A percentile compares a stretch with the other conserved stretches of the same genome.
These are phyloP conservation scores for Cryoendolithus antarcticus DNA, from an alignment of 2,329 filamentous ascomycete genomes.

Conservation along the genomic window DNA sequence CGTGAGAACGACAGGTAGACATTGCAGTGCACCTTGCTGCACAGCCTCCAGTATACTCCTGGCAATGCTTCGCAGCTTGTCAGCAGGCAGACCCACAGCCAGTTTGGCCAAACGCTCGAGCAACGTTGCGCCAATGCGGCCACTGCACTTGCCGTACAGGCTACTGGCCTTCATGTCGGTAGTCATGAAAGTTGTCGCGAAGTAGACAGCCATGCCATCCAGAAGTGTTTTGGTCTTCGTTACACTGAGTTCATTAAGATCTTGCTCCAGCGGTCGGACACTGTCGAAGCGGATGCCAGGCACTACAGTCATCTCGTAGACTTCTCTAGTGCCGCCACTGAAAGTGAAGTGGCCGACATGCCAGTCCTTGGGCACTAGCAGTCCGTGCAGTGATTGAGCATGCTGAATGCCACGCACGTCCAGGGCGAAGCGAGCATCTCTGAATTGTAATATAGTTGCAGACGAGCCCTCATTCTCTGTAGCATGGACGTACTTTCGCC, in stretches of 20 bases:
- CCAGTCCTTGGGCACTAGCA: not conserved
- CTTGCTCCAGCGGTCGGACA: not conserved
- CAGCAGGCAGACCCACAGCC: not conserved
- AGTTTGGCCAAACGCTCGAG: not conserved
- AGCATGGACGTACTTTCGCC: not conserved
- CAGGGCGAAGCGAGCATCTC: not conserved
- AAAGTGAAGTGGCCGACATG: not conserved
- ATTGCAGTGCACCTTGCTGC: conserved; percentile 3
- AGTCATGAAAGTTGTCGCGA: not conserved
- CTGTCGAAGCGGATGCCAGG: not conserved
- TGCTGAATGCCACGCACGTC: not conserved
- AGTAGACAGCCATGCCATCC: not conserved
- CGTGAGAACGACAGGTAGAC: conserved; percentile 41
- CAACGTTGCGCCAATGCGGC: not conserved
- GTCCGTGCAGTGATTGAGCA: not conserved
- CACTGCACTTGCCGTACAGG: not conserved
- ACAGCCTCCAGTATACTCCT: not conserved
- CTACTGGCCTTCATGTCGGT: not conserved
- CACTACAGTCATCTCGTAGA: not conserved
- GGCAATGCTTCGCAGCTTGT: not conserved
- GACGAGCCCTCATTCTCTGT: not conserved
- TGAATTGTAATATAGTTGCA: not conserved
- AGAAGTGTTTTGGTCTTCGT: not conserved
- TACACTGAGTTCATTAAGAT: not conserved
- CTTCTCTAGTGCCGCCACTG: too few species aligned